Evolutionary conservation across 2,329 filamentous ascomycete genomes (phyloP).

Genomic region (Diaporthe vaccinii): DNA sequence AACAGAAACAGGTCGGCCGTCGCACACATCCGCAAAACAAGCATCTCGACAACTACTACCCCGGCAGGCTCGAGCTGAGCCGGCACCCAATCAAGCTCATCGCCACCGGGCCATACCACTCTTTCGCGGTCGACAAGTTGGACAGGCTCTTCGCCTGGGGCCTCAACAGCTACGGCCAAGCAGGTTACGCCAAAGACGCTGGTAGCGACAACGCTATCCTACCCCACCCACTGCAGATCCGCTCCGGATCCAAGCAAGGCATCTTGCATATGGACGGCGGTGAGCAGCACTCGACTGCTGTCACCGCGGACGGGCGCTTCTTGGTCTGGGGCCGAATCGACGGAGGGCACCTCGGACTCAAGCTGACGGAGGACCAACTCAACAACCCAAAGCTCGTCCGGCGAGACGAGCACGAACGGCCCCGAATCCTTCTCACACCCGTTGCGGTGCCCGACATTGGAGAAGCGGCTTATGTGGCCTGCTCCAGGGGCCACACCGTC

Average conservation of each 20-base stretch:
- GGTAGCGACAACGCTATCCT: constrained; percentile 72
- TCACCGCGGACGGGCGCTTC: constrained; percentile 51
- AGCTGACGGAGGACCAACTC: constrained; percentile 61
- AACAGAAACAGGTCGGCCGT: constrained; percentile 75
- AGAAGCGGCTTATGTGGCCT: constrained; percentile 59
- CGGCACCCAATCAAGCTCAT: constrained; percentile 63
- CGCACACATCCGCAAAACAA: constrained; percentile 42
- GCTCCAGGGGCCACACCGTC: constrained; percentile 74
- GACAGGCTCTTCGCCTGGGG: constrained; percentile 76
- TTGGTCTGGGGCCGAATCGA: constrained; percentile 57
- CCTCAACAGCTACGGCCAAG: constrained; percentile 75
- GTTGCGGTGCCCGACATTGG: constrained; percentile 67
- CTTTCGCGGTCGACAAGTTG: constrained; percentile 71
- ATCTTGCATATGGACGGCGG: constrained; percentile 70
- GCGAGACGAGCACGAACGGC: constrained; percentile 66
- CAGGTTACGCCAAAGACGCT: constrained; percentile 64
- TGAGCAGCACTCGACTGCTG: constrained; percentile 70
- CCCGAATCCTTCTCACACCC: constrained; percentile 73
- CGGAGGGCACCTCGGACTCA: constrained; percentile 58
- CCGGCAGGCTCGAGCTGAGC: constrained; percentile 37
- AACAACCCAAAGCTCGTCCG: constrained; percentile 60
- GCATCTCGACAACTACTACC: constrained; percentile 41
- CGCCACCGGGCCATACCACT: constrained; percentile 73
- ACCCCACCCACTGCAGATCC: constrained; percentile 66
- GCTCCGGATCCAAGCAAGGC: constrained; percentile 63